Conservation (phyloP, 2,329 filamentous ascomycete genomes). For the Cercospora zeae-maydis region DNA sequence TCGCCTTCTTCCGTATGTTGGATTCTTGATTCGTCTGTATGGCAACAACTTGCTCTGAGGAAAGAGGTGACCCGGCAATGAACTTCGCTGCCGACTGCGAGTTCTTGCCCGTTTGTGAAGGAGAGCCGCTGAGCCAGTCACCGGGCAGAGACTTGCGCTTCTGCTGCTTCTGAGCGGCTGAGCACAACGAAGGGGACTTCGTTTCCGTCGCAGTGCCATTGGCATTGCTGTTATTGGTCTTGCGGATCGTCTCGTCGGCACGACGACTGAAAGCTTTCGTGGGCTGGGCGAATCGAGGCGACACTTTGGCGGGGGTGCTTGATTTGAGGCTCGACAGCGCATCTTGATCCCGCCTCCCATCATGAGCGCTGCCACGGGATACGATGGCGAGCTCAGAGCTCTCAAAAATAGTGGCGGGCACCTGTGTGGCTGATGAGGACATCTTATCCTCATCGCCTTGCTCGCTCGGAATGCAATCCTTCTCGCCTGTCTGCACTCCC, state of each 20-base stretch:
- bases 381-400: background rate
- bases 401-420: too few relatives aligned
- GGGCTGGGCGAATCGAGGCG: constrained; percentile 33
- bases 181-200: constrained; percentile 20
- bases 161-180: constrained; percentile 23
- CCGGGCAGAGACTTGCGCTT: constrained; percentile 30
- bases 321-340: background rate
- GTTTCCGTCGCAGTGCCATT: constrained; percentile 16
- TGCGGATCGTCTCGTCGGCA: constrained; percentile 27
- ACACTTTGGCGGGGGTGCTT: background rate
- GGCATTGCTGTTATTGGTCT: constrained; percentile 16
- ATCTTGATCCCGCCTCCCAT: background rate
- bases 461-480: background rate
- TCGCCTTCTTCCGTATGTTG: constrained; percentile 29
- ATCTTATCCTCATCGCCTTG: background rate
- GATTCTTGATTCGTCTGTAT: background rate
- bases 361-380: background rate
- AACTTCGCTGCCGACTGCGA: background rate
- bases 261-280: constrained; percentile 30
- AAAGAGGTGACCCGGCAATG: background rate
- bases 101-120: background rate
- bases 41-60: background rate
- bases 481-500: background rate
- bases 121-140: constrained; percentile 25
- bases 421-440: background rate